Conservation (phyloP, 2,329 filamentous ascomycete genomes). For the Talaromyces sp. region DNA sequence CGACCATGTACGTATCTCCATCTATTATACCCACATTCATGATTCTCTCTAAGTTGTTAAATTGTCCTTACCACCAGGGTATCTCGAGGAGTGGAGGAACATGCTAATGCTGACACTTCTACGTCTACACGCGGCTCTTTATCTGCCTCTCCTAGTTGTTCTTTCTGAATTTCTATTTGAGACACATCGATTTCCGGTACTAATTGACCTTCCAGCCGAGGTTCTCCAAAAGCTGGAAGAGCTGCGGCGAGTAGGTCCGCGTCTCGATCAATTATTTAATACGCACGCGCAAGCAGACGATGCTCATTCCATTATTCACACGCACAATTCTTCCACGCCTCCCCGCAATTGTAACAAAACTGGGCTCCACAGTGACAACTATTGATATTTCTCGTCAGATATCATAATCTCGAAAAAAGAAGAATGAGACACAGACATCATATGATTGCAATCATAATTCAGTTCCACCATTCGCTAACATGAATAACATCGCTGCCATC, state of each 20-base stretch:
- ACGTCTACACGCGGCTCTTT: neutral
- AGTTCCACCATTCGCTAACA: conserved; percentile 51
- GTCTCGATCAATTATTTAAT: conserved; percentile 27
- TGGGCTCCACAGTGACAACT: conserved; percentile 45
- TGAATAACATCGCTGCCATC: conserved; percentile 50
- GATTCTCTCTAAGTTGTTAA: conserved; percentile 27
- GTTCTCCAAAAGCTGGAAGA: neutral
- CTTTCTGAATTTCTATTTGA: too few species aligned
- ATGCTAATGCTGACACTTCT: neutral
- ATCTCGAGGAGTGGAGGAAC: neutral
- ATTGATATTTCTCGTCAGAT: too few species aligned
- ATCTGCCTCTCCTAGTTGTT: neutral
- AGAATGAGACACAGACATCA: conserved; percentile 43
- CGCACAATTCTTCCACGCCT: conserved; percentile 35
- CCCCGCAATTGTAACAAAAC: conserved; percentile 51
- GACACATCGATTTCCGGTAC: neutral
- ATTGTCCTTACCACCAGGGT: conserved; percentile 2
- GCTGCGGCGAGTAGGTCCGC: neutral
- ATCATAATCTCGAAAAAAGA: too few species aligned
- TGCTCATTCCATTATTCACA: conserved; percentile 41
- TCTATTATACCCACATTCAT: conserved; percentile 36
- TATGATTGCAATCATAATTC: conserved; percentile 51
- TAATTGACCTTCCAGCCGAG: neutral
- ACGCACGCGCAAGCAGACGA: conserved; percentile 29
- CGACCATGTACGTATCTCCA: conserved; percentile 35